A percentile compares a stretch with the other conserved stretches of the same genome.
phyloP scores from a whole-genome alignment of 1,284 basidiomycete genomes.

The Trametes hirsuta region DNA sequence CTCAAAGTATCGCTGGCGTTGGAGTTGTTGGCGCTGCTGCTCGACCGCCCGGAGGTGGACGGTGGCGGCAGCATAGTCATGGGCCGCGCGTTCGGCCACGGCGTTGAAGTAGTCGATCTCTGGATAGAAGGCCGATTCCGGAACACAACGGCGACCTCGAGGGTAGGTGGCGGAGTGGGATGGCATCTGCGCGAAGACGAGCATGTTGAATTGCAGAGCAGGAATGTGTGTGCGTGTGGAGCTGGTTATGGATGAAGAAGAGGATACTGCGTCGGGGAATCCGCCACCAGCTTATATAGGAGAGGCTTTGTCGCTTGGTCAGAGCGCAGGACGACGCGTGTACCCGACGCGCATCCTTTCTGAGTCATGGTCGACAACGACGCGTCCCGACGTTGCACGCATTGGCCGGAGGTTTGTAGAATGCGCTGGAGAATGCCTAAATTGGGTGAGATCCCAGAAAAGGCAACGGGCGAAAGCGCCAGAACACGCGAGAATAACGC shows the following conservation, averaged over 20 bases:
- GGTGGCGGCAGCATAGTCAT: constrained; percentile 23
- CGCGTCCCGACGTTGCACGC: constrained; percentile 1
- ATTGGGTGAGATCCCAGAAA: neutral
- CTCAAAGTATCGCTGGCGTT: constrained; percentile 8
- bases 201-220: constrained; percentile 19
- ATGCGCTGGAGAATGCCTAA: constrained; percentile 9
- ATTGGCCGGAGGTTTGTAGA: constrained; percentile 10
- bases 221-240: neutral
- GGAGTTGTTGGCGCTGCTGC: constrained; percentile 15
- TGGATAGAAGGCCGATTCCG: constrained; percentile 1
- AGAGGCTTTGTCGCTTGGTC: constrained; percentile 3
- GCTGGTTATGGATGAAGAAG: neutral
- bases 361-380: constrained; percentile 17
- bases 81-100: constrained; percentile 22
- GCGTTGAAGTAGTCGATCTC: constrained; percentile 19
- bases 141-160: neutral
- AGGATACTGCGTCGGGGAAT: neutral
- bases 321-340: constrained; percentile 16
- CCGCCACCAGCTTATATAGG: constrained; percentile 12
- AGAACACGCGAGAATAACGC: constrained; percentile 16
- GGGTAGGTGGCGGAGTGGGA: constrained; percentile 1
- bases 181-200: constrained; percentile 23
- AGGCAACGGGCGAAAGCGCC: constrained; percentile 2
- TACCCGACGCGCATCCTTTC: constrained; percentile 19
- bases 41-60: constrained; percentile 22